Evolutionary conservation across 148 eudicot species (phyloP).

Genomic region (Heliosperma pusillum): DNA sequence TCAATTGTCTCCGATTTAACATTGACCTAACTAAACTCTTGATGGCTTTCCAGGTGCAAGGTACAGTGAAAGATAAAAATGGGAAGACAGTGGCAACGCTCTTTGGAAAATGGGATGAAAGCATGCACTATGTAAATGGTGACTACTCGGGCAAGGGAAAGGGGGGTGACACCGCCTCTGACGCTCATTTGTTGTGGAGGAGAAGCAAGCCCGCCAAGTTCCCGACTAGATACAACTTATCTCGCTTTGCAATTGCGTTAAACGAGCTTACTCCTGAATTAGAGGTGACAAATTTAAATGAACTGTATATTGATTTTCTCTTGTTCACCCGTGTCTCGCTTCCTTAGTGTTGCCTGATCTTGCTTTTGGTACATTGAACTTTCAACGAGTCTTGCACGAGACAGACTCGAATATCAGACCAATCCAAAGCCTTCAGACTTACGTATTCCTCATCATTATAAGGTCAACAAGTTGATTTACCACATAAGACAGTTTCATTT

Average conservation of each 20-base stretch:
- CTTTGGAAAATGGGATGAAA: constrained; percentile 98
- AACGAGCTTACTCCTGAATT: constrained; percentile 85
- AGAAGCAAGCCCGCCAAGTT: constrained; percentile 71
- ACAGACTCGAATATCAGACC: not conserved
- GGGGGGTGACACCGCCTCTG: constrained; percentile 35
- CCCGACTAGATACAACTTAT: constrained; percentile 83
- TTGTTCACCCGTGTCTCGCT: not conserved
- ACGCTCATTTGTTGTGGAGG: constrained; percentile 80
- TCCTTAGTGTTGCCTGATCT: not conserved
- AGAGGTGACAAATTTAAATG: constrained; percentile 45
- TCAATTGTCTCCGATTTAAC: not conserved
- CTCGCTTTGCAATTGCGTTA: constrained; percentile 90
- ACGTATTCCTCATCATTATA: not conserved
- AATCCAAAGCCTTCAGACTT: not conserved
- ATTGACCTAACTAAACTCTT: not conserved
- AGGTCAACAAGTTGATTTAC: not conserved
- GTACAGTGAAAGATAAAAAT: constrained; percentile 71
- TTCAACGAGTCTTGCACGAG: not conserved
- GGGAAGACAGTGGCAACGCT: constrained; percentile 85
- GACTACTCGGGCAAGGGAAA: constrained; percentile 75
- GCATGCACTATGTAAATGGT: constrained; percentile 81
- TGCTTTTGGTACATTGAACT: not conserved
- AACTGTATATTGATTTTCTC: not conserved
- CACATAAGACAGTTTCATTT: not conserved
- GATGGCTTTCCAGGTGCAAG: constrained; percentile 71